phyloP scores from a whole-genome alignment of 345 rosid genomes.

The Schrenkiella parvula region DNA sequence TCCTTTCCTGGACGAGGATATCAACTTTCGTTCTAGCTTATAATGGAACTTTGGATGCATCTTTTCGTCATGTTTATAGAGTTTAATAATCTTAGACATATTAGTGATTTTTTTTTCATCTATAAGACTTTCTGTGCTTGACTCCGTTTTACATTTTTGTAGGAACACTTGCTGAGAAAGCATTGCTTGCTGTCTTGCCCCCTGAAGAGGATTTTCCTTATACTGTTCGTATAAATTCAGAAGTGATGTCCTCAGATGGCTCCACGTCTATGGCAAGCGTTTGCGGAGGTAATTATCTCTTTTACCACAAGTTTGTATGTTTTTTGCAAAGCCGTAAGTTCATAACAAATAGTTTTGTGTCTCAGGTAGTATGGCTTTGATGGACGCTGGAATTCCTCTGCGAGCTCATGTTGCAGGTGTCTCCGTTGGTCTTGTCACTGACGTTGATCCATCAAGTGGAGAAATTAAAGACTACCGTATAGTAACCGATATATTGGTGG shows the following conservation, averaged over 20 bases:
- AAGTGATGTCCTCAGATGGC: slow-evolving; percentile 99
- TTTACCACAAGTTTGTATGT: neutral
- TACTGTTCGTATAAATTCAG: slow-evolving; percentile 84
- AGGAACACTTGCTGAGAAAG: slow-evolving; percentile 99
- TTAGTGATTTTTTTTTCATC: neutral
- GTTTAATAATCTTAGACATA: neutral
- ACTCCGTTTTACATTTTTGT: neutral
- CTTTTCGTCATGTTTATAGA: neutral
- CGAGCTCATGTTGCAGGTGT: slow-evolving; percentile 94
- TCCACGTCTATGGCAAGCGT: slow-evolving; percentile 98
- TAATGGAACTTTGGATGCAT: neutral
- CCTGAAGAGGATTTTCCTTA: slow-evolving; percentile 75
- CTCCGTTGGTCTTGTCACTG: slow-evolving; percentile 91
- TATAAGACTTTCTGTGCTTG: neutral
- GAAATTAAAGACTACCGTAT: slow-evolving; percentile 76
- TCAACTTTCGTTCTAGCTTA: neutral
- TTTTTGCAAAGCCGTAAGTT: neutral
- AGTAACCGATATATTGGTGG: slow-evolving; percentile 89
- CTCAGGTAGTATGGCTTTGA: slow-evolving; percentile 95
- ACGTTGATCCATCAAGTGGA: slow-evolving; percentile 68
- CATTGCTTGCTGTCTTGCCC: slow-evolving; percentile 85
- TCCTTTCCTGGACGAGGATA: neutral
- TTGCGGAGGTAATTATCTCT: slow-evolving; percentile 69
- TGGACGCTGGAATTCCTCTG: slow-evolving; percentile 94
- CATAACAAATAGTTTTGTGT: slow-evolving; percentile 15